These are phyloP conservation scores for Diaporthe helianthi DNA, from an alignment of 2,329 filamentous ascomycete genomes.

Conservation along the genomic window DNA sequence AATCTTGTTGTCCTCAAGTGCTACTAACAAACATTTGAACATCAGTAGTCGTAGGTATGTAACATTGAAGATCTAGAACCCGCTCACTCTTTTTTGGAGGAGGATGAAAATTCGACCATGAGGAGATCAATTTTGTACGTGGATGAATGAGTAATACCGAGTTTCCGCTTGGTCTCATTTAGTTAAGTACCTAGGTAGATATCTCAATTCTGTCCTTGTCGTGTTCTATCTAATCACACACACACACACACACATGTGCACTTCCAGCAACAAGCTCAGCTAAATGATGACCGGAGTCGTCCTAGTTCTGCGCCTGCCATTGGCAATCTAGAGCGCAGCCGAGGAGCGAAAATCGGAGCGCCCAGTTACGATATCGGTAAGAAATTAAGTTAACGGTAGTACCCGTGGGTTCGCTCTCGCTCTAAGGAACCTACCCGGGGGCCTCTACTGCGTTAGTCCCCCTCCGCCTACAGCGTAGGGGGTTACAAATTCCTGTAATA, in stretches of 20 bases:
- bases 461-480: too few species aligned
- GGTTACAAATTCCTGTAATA: too few species aligned
- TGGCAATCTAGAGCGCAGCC: conserved; percentile 10
- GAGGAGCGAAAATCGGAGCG: conserved; percentile 21
- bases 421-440: too few species aligned
- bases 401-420: too few species aligned
- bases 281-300: neutral
- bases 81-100: neutral
- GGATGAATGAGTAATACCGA: neutral
- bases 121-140: neutral
- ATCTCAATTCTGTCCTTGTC: neutral
- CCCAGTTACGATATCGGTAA: conserved; percentile 10
- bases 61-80: neutral
- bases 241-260: neutral
- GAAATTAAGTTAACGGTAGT: too few species aligned
- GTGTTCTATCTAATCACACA: neutral
- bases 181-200: neutral
- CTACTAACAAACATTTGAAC: neutral
- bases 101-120: neutral
- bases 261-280: neutral
- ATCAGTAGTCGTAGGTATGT: neutral
- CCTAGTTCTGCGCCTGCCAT: conserved; percentile 2
- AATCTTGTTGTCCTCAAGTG: neutral
- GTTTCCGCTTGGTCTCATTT: neutral
- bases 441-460: too few species aligned